Evolutionary conservation across 139 green algal genomes (phyloP).

Genomic region (Ettlia oleoabundans): DNA sequence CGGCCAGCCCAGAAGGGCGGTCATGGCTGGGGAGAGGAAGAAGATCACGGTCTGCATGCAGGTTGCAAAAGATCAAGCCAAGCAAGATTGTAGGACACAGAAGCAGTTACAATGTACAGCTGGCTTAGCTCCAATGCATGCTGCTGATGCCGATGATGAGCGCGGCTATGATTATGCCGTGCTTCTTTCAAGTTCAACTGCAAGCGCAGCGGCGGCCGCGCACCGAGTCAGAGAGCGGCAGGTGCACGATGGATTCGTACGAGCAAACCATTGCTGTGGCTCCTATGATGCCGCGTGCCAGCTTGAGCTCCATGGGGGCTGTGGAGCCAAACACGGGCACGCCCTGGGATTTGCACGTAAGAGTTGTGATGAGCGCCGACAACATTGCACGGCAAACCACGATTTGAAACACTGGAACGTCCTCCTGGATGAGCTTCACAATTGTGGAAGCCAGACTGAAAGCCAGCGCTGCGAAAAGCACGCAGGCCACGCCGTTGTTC

Average conservation of each 20-base stretch:
- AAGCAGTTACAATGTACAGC: no score
- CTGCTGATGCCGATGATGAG: no score
- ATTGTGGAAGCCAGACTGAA: neutral
- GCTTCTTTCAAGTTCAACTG: no score
- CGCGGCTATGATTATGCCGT: no score
- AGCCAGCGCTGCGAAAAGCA: neutral
- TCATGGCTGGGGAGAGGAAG: constrained; percentile 51
- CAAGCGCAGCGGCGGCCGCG: neutral
- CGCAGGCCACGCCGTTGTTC: neutral
- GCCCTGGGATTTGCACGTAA: constrained; percentile 9
- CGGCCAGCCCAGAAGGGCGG: constrained; percentile 39
- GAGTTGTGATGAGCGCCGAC: constrained; percentile 7
- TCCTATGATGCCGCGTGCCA: constrained; percentile 10
- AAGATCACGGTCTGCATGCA: constrained; percentile 52
- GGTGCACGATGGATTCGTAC: constrained; percentile 49
- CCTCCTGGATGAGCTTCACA: neutral
- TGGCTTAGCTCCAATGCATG: no score
- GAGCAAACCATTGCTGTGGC: constrained; percentile 34
- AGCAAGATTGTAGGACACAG: no score
- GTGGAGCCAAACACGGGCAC: neutral
- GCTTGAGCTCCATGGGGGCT: neutral
- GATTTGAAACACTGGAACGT: constrained; percentile 52
- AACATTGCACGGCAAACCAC: constrained; percentile 36
- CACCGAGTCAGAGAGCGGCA: constrained; percentile 46
- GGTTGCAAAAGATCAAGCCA: no score